phyloP scores from a whole-genome alignment of 129 eudicot genomes.

The Artemisia tridentata region DNA sequence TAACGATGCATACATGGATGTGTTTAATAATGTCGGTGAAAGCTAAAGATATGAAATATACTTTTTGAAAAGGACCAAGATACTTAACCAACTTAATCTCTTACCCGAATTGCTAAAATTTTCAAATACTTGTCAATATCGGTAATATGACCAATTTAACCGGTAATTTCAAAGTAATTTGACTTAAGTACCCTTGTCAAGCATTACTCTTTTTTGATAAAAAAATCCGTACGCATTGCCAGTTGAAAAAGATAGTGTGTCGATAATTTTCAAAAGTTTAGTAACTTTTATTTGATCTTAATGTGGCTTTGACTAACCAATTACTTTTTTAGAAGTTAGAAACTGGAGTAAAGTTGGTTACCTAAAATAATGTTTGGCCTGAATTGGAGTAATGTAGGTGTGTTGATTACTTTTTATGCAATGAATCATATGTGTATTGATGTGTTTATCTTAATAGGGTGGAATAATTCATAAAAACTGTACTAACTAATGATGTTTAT shows the following conservation, averaged over 20 bases:
- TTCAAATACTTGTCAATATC: too few relatives aligned
- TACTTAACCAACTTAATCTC: too few relatives aligned
- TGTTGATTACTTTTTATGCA: not conserved
- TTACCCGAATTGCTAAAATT: too few relatives aligned
- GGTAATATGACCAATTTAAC: too few relatives aligned
- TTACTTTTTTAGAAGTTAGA: not conserved
- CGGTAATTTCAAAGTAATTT: too few relatives aligned
- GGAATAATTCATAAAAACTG: constrained; percentile 64
- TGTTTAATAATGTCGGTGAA: too few relatives aligned
- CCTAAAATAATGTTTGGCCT: too few relatives aligned
- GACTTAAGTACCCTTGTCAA: too few relatives aligned
- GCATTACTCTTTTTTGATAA: not conserved
- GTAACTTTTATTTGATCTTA: not conserved
- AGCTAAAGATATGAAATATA: too few relatives aligned
- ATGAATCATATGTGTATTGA: not conserved
- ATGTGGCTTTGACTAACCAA: not conserved
- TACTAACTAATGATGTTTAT: constrained; percentile 63
- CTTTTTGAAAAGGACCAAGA: too few relatives aligned
- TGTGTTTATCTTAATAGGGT: constrained; percentile 38
- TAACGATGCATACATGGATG: too few relatives aligned
- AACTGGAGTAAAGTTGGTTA: not conserved
- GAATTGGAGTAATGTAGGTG: too few relatives aligned
- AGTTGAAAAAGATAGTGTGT: not conserved
- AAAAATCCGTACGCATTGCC: not conserved
- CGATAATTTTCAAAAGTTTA: not conserved